These are phyloP conservation scores for Cucumis hystrix DNA, from an alignment of 306 rosid species.

Conservation along the genomic window DNA sequence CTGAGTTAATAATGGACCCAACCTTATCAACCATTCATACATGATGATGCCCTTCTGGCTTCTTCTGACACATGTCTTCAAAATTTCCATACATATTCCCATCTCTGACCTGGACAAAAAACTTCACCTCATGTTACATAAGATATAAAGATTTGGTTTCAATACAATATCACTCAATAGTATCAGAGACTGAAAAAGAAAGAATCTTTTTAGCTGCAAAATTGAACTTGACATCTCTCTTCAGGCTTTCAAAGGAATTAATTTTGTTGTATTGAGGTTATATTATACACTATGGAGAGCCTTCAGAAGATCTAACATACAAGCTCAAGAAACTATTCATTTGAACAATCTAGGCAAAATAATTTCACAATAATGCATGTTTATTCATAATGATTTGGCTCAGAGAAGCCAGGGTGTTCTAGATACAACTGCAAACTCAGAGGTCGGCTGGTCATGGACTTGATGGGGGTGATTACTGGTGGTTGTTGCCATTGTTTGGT, in stretches of 20 bases:
- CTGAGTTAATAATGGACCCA: neutral
- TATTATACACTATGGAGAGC: neutral
- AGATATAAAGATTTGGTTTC: neutral
- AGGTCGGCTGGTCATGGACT: slow-evolving; percentile 56
- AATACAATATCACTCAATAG: neutral
- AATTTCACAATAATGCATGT: neutral
- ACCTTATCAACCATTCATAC: neutral
- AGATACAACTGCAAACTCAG: slow-evolving; percentile 64
- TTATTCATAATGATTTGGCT: slow-evolving; percentile 21
- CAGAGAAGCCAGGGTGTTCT: slow-evolving; percentile 63
- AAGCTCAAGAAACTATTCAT: neutral
- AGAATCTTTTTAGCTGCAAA: neutral
- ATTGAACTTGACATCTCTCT: neutral
- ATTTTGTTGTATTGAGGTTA: neutral
- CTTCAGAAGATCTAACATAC: neutral
- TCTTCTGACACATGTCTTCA: neutral
- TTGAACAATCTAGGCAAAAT: neutral
- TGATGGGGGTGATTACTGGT: slow-evolving; percentile 55
- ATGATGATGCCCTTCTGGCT: neutral
- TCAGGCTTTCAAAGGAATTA: neutral
- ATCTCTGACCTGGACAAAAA: neutral
- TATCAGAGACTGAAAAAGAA: neutral
- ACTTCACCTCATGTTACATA: neutral
- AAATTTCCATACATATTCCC: neutral
- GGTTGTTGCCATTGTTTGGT: slow-evolving; percentile 82